These are phyloP conservation scores for Metarhizium rileyi DNA, from an alignment of 2,329 filamentous ascomycete species.

Conservation along the genomic window DNA sequence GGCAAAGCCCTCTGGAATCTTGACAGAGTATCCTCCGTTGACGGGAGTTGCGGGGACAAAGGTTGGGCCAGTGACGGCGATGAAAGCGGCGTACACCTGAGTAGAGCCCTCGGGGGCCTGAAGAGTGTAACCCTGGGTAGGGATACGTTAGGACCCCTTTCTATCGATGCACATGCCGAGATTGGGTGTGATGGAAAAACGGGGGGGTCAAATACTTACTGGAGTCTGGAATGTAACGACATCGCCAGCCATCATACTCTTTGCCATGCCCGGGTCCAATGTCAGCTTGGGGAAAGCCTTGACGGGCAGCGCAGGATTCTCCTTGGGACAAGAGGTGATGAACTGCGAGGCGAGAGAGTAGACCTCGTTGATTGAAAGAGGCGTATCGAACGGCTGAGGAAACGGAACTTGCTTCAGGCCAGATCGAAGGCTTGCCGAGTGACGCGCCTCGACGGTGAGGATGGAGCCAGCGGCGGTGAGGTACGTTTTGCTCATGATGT, in stretches of 20 bases:
- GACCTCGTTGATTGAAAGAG: conserved; percentile 47
- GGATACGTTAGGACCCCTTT: no score
- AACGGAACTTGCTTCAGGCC: conserved; percentile 40
- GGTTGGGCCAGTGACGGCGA: conserved; percentile 7
- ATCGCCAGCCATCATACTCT: conserved; percentile 13
- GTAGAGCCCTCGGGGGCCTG: background rate
- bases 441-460: conserved; percentile 51
- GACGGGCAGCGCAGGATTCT: conserved; percentile 47
- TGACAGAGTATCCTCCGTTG: conserved; percentile 7
- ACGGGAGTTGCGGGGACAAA: conserved; percentile 4
- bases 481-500: conserved; percentile 48
- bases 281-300: conserved; percentile 46
- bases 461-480: conserved; percentile 53
- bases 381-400: conserved; percentile 49
- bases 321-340: conserved; percentile 46
- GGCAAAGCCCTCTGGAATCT: conserved; percentile 12
- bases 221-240: conserved; percentile 18
- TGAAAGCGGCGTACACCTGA: conserved; percentile 5
- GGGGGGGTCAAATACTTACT: no score
- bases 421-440: conserved; percentile 49
- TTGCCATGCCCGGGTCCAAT: conserved; percentile 14
- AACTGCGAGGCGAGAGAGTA: conserved; percentile 56
- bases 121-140: conserved; percentile 6
- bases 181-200: no score
- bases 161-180: no score